A percentile compares a stretch with the other conserved stretches of the same genome.
These are phyloP conservation scores for Daldinia grandis DNA, from an alignment of 495 filamentous ascomycete genomes.

Conservation along the genomic window DNA sequence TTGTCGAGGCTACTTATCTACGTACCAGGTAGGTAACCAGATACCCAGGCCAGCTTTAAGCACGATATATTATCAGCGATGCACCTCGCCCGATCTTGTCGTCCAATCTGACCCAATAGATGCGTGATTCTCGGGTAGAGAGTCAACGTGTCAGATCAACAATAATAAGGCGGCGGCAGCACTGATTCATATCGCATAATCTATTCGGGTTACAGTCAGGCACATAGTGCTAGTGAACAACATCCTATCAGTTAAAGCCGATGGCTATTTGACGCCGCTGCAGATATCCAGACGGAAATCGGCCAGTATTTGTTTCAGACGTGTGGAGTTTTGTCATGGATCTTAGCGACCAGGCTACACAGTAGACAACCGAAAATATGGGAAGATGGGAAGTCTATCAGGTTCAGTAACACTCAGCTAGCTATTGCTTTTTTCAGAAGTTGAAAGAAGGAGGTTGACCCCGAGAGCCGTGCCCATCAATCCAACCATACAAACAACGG, in stretches of 20 bases:
- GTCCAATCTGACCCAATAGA: slow-evolving; percentile 22
- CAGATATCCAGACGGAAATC: slow-evolving; percentile 43
- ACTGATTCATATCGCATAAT: slow-evolving; percentile 28
- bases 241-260: slow-evolving; percentile 22
- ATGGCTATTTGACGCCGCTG: slow-evolving; percentile 33
- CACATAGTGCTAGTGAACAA: slow-evolving; percentile 25
- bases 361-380: slow-evolving; percentile 18
- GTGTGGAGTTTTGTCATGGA: slow-evolving; percentile 33
- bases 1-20: slow-evolving; percentile 4
- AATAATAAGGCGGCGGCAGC: slow-evolving; percentile 16
- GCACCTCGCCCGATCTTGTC: slow-evolving; percentile 29
- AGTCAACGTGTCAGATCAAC: slow-evolving; percentile 40
- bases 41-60: neutral
- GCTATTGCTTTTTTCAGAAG: slow-evolving; percentile 32
- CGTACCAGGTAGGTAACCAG: neutral
- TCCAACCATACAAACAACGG: slow-evolving; percentile 28
- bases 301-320: slow-evolving; percentile 35
- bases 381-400: slow-evolving; percentile 28
- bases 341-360: slow-evolving; percentile 8
- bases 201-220: slow-evolving; percentile 40
- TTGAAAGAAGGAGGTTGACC: slow-evolving; percentile 23
- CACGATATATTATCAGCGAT: slow-evolving; percentile 31
- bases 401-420: neutral
- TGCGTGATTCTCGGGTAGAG: slow-evolving; percentile 16
- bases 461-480: slow-evolving; percentile 20